A percentile compares a stretch with the other conserved stretches of the same genome.
phyloP scores from a whole-genome alignment of 192 early-diverging fungal species.

The Spizellomyces sp. region DNA sequence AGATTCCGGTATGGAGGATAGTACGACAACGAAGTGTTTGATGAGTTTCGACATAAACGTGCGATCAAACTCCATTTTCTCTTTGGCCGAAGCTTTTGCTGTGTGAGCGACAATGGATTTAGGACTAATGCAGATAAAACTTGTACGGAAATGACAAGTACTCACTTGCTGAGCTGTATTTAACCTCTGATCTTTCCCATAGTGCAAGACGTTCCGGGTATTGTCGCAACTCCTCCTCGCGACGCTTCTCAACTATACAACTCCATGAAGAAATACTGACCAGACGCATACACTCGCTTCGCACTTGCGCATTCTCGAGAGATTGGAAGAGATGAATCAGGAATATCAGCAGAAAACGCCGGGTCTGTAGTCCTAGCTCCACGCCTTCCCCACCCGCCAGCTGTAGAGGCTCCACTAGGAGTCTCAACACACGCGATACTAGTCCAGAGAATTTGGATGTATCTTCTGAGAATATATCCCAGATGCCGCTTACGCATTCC shows the following conservation, averaged over 20 bases:
- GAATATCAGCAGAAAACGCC: slow-evolving; percentile 69
- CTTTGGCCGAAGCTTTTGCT: slow-evolving; percentile 50
- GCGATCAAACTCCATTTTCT: slow-evolving; percentile 56
- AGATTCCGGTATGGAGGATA: slow-evolving; percentile 56
- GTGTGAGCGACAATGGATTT: not conserved
- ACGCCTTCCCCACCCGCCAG: slow-evolving; percentile 15
- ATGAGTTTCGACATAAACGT: slow-evolving; percentile 71
- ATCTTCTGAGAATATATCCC: slow-evolving; percentile 34
- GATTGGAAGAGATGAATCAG: slow-evolving; percentile 83
- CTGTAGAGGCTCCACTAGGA: slow-evolving; percentile 37
- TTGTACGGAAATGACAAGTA: too few relatives aligned
- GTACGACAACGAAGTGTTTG: slow-evolving; percentile 61
- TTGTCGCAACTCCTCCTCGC: slow-evolving; percentile 65
- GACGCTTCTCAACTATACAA: slow-evolving; percentile 52
- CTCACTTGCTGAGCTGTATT: slow-evolving; percentile 4
- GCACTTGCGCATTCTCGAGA: slow-evolving; percentile 76
- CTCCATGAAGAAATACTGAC: slow-evolving; percentile 79
- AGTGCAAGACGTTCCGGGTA: slow-evolving; percentile 46
- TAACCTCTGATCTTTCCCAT: slow-evolving; percentile 60
- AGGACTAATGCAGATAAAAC: too few relatives aligned
- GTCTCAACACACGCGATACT: slow-evolving; percentile 54
- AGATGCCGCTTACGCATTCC: slow-evolving; percentile 56
- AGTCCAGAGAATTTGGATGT: slow-evolving; percentile 54
- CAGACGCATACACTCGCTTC: slow-evolving; percentile 76
- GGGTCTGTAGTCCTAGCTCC: slow-evolving; percentile 29